Conservation (phyloP, 2,329 filamentous ascomycete genomes). For the Aspergillus brunneoviolaceus region DNA sequence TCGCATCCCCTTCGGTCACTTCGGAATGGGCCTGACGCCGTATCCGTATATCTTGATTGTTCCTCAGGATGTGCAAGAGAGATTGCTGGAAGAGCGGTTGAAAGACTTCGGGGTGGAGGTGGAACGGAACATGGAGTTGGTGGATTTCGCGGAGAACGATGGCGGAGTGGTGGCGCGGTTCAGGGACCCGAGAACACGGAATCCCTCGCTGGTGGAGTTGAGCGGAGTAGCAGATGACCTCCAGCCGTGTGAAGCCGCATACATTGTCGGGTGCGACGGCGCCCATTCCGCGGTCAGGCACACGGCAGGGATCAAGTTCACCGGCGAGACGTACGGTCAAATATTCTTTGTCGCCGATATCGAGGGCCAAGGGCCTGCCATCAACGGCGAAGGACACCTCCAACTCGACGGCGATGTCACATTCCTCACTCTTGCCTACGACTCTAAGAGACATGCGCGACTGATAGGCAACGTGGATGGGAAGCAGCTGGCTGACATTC, state of each 20-base stretch:
- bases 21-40: slow-evolving; percentile 28
- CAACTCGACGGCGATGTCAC: slow-evolving; percentile 38
- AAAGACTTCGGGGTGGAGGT: slow-evolving; percentile 28
- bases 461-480: slow-evolving; percentile 27
- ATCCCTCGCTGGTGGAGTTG: background rate
- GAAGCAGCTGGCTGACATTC: slow-evolving; percentile 12
- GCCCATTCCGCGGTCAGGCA: slow-evolving; percentile 51
- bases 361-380: slow-evolving; percentile 29
- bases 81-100: slow-evolving; percentile 28
- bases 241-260: slow-evolving; percentile 36
- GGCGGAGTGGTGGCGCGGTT: slow-evolving; percentile 24
- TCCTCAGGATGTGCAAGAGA: slow-evolving; percentile 33
- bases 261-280: slow-evolving; percentile 55
- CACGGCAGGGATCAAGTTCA: slow-evolving; percentile 39
- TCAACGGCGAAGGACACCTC: slow-evolving; percentile 35
- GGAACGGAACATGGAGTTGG: slow-evolving; percentile 28
- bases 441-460: slow-evolving; percentile 22
- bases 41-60: slow-evolving; percentile 31
- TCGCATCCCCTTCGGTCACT: slow-evolving; percentile 24
- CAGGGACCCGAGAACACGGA: slow-evolving; percentile 1
- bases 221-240: slow-evolving; percentile 17
- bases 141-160: slow-evolving; percentile 25
- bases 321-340: slow-evolving; percentile 46
- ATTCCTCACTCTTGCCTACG: slow-evolving; percentile 36
- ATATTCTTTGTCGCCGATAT: slow-evolving; percentile 49